Evolutionary conservation across 768 basidiomycete species (phyloP), one percentile per base, ranked within the genome.

Genomic region (Fistulinella prunicolor): DNA sequence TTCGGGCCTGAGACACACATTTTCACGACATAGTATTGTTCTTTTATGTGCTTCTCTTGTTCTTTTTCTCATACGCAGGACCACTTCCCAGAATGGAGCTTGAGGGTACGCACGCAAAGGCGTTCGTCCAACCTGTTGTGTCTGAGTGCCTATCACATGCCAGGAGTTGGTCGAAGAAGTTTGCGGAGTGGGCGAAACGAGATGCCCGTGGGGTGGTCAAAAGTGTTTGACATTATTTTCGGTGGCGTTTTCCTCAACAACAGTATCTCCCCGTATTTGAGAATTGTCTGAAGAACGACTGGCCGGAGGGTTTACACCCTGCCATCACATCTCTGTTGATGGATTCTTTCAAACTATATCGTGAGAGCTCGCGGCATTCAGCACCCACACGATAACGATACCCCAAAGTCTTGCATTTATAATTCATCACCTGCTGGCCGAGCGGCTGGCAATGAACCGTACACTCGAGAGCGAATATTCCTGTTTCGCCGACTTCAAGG

Each of bases 21-120:
- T 50, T 43, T 4, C 49, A 58, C 35, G 53, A 59, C 6, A 32
- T 57, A 9, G 56, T 53, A 9, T 58, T 53, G 2, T 53, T 59
- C 21, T 37, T 57, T 21, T 59, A 57, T 9, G 53, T 57, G 5
- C 30, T 55, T 3, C 20, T 53, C 6, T 19, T 58, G 8, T 55
- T 55, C 46, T 53, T 55, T 36, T 50, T 55, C 19, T 48, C 49
- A 0, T 51, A 57, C 12, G 38, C 29, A 1, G 38, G 49, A 0
- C 50, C 58, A 0, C 53, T 57, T 6, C 2, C 38, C 0, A 28
- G 39, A 19, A 17, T 17, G 9, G 20, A 24, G 8, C 35, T 50
- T 4, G 9, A 8, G 1, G 5, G 30, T 1, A 56, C 58, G 0
- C 29, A 51, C 2, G 13, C 20, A 1, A 6, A 7, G 1, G 53